These are phyloP conservation scores for Digitaria exilis DNA, from an alignment of 202 grass and related monocot genomes.

Conservation along the genomic window DNA sequence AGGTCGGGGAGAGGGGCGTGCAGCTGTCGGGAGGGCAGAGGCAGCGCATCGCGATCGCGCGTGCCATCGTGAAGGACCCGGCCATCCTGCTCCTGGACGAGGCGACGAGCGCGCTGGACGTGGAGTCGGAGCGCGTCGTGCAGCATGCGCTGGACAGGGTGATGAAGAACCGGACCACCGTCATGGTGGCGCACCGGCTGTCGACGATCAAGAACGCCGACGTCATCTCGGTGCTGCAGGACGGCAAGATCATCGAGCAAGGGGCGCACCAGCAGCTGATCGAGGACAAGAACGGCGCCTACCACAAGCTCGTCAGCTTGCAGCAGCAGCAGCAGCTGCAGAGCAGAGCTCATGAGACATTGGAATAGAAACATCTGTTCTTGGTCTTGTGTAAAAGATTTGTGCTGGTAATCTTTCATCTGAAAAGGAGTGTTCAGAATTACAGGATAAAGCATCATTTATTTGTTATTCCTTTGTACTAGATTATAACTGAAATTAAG, in stretches of 20 bases:
- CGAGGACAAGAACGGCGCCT: conserved; percentile 74
- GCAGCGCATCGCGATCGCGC: conserved; percentile 95
- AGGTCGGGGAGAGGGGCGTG: conserved; percentile 88
- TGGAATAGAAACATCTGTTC: conserved; percentile 15
- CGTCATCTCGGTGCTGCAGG: conserved; percentile 88
- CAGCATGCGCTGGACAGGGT: conserved; percentile 88
- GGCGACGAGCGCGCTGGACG: conserved; percentile 82
- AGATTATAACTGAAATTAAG: conserved; percentile 3
- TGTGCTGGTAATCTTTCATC: neutral
- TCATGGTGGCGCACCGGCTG: conserved; percentile 90
- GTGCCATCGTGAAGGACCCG: conserved; percentile 85
- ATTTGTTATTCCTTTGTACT: conserved; percentile 18
- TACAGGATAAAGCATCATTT: conserved; percentile 17
- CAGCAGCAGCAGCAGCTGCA: conserved; percentile 76
- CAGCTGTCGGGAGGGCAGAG: conserved; percentile 92
- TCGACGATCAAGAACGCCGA: conserved; percentile 93
- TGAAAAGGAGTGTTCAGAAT: conserved; percentile 21
- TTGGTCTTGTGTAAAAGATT: conserved; percentile 29
- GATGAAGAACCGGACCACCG: conserved; percentile 92
- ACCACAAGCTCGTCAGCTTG: conserved; percentile 87
- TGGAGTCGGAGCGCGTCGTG: conserved; percentile 91
- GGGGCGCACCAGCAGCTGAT: conserved; percentile 68
- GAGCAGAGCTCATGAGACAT: conserved; percentile 24
- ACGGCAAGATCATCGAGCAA: conserved; percentile 91
- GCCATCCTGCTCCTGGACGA: conserved; percentile 78